A percentile compares a stretch with the other conserved stretches of the same genome.
Evolutionary conservation across 2,329 filamentous ascomycete genomes (phyloP).

Genomic region (Ciborinia camelliae): DNA sequence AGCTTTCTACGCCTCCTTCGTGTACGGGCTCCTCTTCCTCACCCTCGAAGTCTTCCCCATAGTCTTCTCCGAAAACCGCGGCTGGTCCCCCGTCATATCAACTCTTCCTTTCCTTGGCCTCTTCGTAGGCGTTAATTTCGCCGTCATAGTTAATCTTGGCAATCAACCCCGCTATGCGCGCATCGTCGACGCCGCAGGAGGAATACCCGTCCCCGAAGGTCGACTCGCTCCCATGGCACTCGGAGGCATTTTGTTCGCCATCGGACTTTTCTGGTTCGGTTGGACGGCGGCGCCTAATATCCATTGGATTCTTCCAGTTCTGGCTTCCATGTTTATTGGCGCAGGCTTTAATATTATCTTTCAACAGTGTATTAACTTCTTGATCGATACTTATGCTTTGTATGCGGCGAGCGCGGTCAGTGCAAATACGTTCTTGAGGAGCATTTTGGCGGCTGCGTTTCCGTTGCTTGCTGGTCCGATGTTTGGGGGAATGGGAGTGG

Average conservation of each 20-base stretch:
- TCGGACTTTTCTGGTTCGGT: conserved; percentile 36
- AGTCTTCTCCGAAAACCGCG: conserved; percentile 60
- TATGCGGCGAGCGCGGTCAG: conserved; percentile 47
- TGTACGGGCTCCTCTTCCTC: conserved; percentile 68
- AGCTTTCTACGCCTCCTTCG: conserved; percentile 65
- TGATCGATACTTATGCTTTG: conserved; percentile 45
- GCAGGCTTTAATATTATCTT: conserved; percentile 37
- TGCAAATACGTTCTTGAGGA: conserved; percentile 45
- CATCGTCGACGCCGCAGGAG: conserved; percentile 36
- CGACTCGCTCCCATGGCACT: conserved; percentile 50
- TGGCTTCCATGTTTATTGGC: conserved; percentile 29
- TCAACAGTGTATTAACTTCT: conserved; percentile 36
- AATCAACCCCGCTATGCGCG: conserved; percentile 34
- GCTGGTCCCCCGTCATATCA: conserved; percentile 56
- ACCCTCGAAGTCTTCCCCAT: conserved; percentile 56
- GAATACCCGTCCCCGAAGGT: conserved; percentile 43
- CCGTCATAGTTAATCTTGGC: conserved; percentile 48
- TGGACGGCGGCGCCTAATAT: conserved; percentile 30
- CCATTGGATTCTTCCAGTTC: conserved; percentile 25
- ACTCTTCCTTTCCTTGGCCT: conserved; percentile 58
- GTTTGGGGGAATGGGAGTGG: conserved; percentile 63
- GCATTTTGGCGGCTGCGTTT: conserved; percentile 45
- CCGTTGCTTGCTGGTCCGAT: conserved; percentile 46
- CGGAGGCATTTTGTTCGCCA: conserved; percentile 32
- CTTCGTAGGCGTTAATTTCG: conserved; percentile 44